phyloP scores from a whole-genome alignment of 2,329 filamentous ascomycete species.

The Coleophoma eucalyptorum region DNA sequence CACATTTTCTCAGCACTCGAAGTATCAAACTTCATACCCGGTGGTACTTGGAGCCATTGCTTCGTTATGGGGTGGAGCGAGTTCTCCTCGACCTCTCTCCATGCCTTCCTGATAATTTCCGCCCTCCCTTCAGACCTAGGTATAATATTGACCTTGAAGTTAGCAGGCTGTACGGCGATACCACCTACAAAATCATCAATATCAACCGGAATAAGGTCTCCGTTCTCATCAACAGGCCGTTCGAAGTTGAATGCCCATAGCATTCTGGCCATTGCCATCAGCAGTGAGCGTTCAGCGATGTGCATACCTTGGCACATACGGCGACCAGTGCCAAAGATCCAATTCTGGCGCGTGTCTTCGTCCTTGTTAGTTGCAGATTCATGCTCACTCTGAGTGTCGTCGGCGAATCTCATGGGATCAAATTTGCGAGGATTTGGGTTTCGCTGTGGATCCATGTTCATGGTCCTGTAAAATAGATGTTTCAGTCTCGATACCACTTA shows the following conservation, averaged over 20 bases:
- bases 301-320: conserved; percentile 55
- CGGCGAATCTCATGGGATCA: conserved; percentile 36
- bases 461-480: too few species aligned
- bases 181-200: conserved; percentile 32
- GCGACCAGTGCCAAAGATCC: conserved; percentile 29
- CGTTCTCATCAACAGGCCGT: conserved; percentile 7
- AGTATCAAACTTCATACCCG: too few species aligned
- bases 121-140: conserved; percentile 26
- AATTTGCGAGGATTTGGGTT: conserved; percentile 38
- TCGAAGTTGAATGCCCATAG: conserved; percentile 8
- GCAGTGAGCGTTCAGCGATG: conserved; percentile 10
- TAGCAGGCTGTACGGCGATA: conserved; percentile 33
- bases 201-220: conserved; percentile 29
- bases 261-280: conserved; percentile 3
- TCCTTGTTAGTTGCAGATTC: neutral
- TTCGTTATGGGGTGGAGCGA: neutral
- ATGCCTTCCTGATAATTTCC: conserved; percentile 19
- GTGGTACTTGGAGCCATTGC: neutral
- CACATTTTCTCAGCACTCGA: too few species aligned
- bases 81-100: conserved; percentile 12
- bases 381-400: conserved; percentile 1
- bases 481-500: too few species aligned
- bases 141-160: conserved; percentile 28
- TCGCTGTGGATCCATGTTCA: conserved; percentile 23
- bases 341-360: conserved; percentile 25